Percentiles rank a stretch among this genome's conserved stretches.
These are phyloP conservation scores for Microcyclospora pomicola DNA, from an alignment of 2,329 filamentous ascomycete genomes.

Conservation along the genomic window DNA sequence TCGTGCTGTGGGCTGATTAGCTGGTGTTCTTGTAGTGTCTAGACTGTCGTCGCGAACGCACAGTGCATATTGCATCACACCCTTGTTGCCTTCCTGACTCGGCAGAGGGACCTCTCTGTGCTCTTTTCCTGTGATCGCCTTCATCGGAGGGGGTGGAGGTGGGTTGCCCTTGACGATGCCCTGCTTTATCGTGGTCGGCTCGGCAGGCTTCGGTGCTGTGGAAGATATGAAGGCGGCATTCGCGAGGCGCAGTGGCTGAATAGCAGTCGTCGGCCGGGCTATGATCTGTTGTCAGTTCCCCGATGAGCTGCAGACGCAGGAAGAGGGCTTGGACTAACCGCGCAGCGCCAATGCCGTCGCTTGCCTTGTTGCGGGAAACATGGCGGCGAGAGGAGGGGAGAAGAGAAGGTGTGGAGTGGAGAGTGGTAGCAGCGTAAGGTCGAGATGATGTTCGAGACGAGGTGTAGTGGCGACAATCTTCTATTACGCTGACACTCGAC, in stretches of 20 bases:
- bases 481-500: background rate
- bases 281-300: conserved; percentile 14
- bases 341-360: conserved; percentile 41
- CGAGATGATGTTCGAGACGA: background rate
- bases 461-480: conserved; percentile 1
- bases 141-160: conserved; percentile 38
- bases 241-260: conserved; percentile 48
- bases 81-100: conserved; percentile 68
- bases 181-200: conserved; percentile 37
- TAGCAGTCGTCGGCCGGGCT: conserved; percentile 53
- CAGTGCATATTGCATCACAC: conserved; percentile 73
- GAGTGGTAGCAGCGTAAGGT: conserved; percentile 8
- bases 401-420: conserved; percentile 8
- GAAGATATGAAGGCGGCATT: conserved; percentile 50
- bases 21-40: background rate
- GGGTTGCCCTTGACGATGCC: conserved; percentile 41
- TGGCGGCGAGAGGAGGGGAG: conserved; percentile 19
- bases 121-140: conserved; percentile 35
- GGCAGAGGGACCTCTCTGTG: conserved; percentile 58
- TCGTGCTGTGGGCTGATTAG: conserved; percentile 40
- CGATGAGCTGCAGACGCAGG: background rate
- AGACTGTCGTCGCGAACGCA: conserved; percentile 35
- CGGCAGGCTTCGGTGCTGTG: conserved; percentile 50
- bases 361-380: conserved; percentile 39
- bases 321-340: conserved; percentile 27